Evolutionary conservation across 2,329 filamentous ascomycete species (phyloP).

Genomic region (Penicillium sp.): DNA sequence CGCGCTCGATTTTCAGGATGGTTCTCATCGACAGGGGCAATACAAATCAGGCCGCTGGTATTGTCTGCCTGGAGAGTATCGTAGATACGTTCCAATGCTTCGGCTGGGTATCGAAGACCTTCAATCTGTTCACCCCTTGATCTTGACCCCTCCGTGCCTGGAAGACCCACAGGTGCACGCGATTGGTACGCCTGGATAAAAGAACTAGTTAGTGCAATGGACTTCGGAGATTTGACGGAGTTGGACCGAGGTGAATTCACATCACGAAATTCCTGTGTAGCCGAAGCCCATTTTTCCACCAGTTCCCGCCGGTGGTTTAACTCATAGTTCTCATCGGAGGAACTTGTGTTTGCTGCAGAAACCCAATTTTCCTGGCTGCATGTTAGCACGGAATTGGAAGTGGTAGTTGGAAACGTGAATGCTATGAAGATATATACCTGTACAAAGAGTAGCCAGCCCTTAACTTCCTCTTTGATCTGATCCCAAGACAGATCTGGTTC

Average conservation of each 20-base stretch:
- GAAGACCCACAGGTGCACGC: conserved; percentile 4
- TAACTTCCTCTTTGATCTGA: conserved; percentile 14
- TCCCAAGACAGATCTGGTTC: conserved; percentile 10
- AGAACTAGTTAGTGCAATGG: neutral
- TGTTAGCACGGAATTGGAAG: neutral
- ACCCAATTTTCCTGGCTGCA: conserved; percentile 9
- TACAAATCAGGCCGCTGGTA: too few relatives aligned
- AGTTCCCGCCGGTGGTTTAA: conserved; percentile 8
- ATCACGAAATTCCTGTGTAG: conserved; percentile 15
- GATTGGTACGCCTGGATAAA: conserved; percentile 4
- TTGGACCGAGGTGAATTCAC: neutral
- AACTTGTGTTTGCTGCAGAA: conserved; percentile 3
- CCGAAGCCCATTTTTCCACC: conserved; percentile 14
- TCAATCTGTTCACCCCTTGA: too few relatives aligned
- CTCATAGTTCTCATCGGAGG: conserved; percentile 10
- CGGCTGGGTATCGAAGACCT: conserved; percentile 6
- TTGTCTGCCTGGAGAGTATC: too few relatives aligned
- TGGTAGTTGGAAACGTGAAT: neutral
- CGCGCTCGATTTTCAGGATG: conserved; percentile 4
- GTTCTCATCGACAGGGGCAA: conserved; percentile 1
- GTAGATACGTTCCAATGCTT: neutral
- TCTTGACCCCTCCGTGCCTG: conserved; percentile 6
- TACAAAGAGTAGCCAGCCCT: conserved; percentile 15
- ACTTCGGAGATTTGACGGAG: neutral
- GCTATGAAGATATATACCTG: neutral